Evolutionary conservation across 805 yeast species (phyloP).

Genomic region (Zygotorulaspora florentina): DNA sequence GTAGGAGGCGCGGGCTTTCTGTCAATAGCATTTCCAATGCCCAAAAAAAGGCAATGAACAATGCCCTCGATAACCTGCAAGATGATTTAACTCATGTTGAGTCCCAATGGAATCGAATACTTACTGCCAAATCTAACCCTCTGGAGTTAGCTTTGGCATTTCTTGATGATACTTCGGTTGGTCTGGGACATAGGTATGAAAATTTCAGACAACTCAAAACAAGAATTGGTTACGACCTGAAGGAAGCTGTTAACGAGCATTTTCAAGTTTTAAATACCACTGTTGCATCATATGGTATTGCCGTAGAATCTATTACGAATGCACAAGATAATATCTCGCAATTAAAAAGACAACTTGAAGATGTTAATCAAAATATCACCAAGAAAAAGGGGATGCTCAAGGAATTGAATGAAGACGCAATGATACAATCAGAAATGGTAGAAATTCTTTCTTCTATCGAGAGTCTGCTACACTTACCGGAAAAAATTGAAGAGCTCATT

Average conservation of each 20-base stretch:
- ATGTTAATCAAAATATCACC: slow-evolving; percentile 48
- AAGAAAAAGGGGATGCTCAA: slow-evolving; percentile 52
- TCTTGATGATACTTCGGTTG: slow-evolving; percentile 86
- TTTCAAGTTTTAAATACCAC: slow-evolving; percentile 81
- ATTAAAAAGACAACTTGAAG: slow-evolving; percentile 46
- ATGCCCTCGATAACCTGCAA: slow-evolving; percentile 29
- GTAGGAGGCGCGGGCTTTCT: slow-evolving; percentile 32
- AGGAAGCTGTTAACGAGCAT: slow-evolving; percentile 71
- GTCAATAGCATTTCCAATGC: slow-evolving; percentile 28
- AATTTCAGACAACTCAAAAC: slow-evolving; percentile 63
- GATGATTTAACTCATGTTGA: slow-evolving; percentile 33
- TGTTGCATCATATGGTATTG: slow-evolving; percentile 76
- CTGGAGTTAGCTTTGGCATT: slow-evolving; percentile 79
- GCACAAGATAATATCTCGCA: slow-evolving; percentile 55
- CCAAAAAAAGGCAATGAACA: slow-evolving; percentile 29
- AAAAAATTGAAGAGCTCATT: slow-evolving; percentile 59
- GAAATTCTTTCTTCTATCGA: slow-evolving; percentile 66
- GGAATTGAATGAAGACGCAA: slow-evolving; percentile 62
- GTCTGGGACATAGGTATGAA: slow-evolving; percentile 66
- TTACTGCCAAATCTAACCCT: slow-evolving; percentile 63
- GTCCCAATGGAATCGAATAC: slow-evolving; percentile 47
- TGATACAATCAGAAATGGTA: slow-evolving; percentile 61
- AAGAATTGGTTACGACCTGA: slow-evolving; percentile 53
- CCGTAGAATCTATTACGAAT: slow-evolving; percentile 57
- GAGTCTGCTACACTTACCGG: slow-evolving; percentile 54